A percentile compares a stretch with the other conserved stretches of the same genome.
phyloP scores from a whole-genome alignment of 1,284 basidiomycete genomes.

The Gymnopus androsaceus region DNA sequence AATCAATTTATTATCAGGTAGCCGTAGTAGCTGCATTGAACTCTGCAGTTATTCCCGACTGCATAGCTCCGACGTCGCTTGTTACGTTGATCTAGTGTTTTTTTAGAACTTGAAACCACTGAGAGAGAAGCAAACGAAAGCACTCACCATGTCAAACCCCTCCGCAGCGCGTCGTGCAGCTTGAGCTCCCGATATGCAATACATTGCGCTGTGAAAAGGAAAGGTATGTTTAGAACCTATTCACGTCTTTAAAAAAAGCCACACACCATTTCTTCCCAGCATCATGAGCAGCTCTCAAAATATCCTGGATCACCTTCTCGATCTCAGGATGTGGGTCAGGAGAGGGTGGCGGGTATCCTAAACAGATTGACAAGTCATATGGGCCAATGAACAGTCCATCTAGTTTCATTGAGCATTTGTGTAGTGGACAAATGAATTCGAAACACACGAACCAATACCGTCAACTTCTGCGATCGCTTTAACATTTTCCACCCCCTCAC shows the following conservation, averaged over 20 bases:
- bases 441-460: slow-evolving; percentile 55
- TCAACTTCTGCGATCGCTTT: slow-evolving; percentile 63
- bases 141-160: slow-evolving; percentile 61
- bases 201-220: slow-evolving; percentile 41
- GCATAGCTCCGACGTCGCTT: slow-evolving; percentile 48
- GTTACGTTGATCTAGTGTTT: slow-evolving; percentile 51
- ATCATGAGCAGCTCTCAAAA: slow-evolving; percentile 53
- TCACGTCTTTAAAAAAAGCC: background rate
- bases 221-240: background rate
- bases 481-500: slow-evolving; percentile 59
- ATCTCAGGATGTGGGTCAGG: slow-evolving; percentile 65
- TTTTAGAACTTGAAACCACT: background rate
- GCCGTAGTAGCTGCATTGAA: slow-evolving; percentile 24
- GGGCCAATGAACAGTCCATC: slow-evolving; percentile 59
- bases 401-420: slow-evolving; percentile 64
- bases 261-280: slow-evolving; percentile 69
- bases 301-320: slow-evolving; percentile 61
- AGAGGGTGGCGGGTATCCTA: slow-evolving; percentile 59
- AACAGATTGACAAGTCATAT: slow-evolving; percentile 63
- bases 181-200: slow-evolving; percentile 51
- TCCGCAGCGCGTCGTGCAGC: slow-evolving; percentile 49
- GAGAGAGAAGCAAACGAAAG: slow-evolving; percentile 4
- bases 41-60: slow-evolving; percentile 39
- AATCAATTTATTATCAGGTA: background rate
- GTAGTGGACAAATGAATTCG: slow-evolving; percentile 62